These are phyloP conservation scores for Bryum argenteum DNA, from an alignment of 225 moss, liverwort and hornwort species.

Conservation along the genomic window DNA sequence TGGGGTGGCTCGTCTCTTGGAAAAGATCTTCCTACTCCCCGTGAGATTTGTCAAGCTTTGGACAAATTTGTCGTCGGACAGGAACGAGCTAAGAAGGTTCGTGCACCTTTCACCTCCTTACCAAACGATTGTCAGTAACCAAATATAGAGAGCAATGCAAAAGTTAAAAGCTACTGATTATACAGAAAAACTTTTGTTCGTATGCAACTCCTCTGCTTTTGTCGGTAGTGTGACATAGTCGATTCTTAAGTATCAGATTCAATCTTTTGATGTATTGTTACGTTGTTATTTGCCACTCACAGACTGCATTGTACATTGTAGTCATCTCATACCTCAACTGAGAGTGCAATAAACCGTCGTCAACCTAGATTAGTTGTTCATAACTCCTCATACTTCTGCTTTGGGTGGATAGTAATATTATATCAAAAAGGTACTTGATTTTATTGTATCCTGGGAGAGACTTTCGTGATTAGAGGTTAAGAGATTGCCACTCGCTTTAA, in stretches of 20 bases:
- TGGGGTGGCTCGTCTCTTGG: slow-evolving; percentile 74
- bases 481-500: not conserved
- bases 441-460: slow-evolving; percentile 9
- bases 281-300: not conserved
- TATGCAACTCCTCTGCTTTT: no score
- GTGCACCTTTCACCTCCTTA: slow-evolving; percentile 27
- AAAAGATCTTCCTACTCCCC: slow-evolving; percentile 77
- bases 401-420: not conserved
- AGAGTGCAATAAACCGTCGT: slow-evolving; percentile 9
- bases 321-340: not conserved
- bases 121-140: slow-evolving; percentile 2
- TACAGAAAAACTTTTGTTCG: not conserved
- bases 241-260: not conserved
- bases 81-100: slow-evolving; percentile 86
- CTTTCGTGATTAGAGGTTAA: not conserved
- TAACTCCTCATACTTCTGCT: not conserved
- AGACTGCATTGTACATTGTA: slow-evolving; percentile 7
- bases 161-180: not conserved
- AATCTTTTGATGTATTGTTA: not conserved
- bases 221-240: not conserved
- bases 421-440: slow-evolving; percentile 3
- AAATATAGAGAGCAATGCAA: not conserved
- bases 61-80: slow-evolving; percentile 94
- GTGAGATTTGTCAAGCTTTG: slow-evolving; percentile 76
- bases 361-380: not conserved